These are phyloP conservation scores for Dicorynia guianensis DNA, from an alignment of 306 rosid genomes.

Conservation along the genomic window DNA sequence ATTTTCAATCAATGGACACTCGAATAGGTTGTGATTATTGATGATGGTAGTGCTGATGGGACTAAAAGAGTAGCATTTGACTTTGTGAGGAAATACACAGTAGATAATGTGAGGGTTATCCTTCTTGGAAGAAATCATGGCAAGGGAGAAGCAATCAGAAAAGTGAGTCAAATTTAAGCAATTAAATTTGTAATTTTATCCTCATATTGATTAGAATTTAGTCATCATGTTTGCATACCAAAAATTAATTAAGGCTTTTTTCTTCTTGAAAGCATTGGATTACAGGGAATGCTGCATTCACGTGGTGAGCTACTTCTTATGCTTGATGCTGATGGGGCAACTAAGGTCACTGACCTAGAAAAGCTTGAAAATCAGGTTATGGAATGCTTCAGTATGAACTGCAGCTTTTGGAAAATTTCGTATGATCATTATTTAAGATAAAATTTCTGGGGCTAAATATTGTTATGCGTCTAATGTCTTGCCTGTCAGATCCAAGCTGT, in stretches of 20 bases:
- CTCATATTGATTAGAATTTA: slow-evolving; percentile 12
- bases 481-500: slow-evolving; percentile 65
- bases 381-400: no score
- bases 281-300: slow-evolving; percentile 99
- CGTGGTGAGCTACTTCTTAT: slow-evolving; percentile 96
- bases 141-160: slow-evolving; percentile 97
- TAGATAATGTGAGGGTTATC: slow-evolving; percentile 83
- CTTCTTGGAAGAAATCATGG: slow-evolving; percentile 95
- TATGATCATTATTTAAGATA: slow-evolving; percentile 7
- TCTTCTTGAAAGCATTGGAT: slow-evolving; percentile 78
- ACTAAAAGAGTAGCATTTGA: slow-evolving; percentile 90
- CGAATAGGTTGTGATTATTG: slow-evolving; percentile 82
- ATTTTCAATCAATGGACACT: slow-evolving; percentile 39
- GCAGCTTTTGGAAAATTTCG: slow-evolving; percentile 18
- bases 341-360: slow-evolving; percentile 82
- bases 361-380: slow-evolving; percentile 91
- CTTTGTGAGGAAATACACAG: slow-evolving; percentile 77
- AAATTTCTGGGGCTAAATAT: slow-evolving; percentile 25
- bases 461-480: slow-evolving; percentile 29
- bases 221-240: slow-evolving; percentile 15
- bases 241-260: slow-evolving; percentile 73
- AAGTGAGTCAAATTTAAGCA: slow-evolving; percentile 77
- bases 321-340: slow-evolving; percentile 99
- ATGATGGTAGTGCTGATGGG: slow-evolving; percentile 93
- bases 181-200: slow-evolving; percentile 27